Evolutionary conservation across 2,329 filamentous ascomycete genomes (phyloP).

Genomic region (Trichophaea hybrida): DNA sequence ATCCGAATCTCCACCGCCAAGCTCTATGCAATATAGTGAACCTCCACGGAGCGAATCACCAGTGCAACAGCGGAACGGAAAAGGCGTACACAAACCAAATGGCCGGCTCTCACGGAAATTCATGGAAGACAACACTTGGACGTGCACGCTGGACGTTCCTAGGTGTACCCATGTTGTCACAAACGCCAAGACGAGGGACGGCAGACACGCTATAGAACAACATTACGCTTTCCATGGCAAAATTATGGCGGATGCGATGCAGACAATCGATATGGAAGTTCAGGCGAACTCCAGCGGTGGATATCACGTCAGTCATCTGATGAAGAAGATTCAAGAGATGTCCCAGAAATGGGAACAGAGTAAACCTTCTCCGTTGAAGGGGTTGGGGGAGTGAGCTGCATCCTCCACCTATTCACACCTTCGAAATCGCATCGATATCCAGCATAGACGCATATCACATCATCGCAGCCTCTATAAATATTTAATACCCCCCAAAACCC

Average conservation of each 20-base stretch:
- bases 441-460: too few species aligned
- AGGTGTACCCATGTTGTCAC: slow-evolving; percentile 5
- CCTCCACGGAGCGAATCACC: background rate
- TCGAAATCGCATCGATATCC: too few species aligned
- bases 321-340: slow-evolving; percentile 33
- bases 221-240: slow-evolving; percentile 18
- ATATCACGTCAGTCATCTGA: slow-evolving; percentile 30
- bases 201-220: slow-evolving; percentile 5
- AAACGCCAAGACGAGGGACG: background rate
- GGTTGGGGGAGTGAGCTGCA: background rate
- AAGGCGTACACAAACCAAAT: too few species aligned
- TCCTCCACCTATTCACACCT: too few species aligned
- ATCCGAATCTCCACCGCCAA: background rate
- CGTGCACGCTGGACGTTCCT: slow-evolving; percentile 11
- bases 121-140: background rate
- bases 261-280: slow-evolving; percentile 14
- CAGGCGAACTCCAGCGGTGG: background rate
- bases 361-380: background rate
- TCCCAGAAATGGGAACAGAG: background rate
- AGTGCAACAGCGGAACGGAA: too few species aligned
- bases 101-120: background rate
- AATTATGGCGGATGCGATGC: slow-evolving; percentile 15
- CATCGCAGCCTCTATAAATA: too few species aligned
- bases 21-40: background rate
- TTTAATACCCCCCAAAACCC: too few species aligned